Conservation (phyloP, 148 eudicot species). For the Nyssa sinensis region DNA sequence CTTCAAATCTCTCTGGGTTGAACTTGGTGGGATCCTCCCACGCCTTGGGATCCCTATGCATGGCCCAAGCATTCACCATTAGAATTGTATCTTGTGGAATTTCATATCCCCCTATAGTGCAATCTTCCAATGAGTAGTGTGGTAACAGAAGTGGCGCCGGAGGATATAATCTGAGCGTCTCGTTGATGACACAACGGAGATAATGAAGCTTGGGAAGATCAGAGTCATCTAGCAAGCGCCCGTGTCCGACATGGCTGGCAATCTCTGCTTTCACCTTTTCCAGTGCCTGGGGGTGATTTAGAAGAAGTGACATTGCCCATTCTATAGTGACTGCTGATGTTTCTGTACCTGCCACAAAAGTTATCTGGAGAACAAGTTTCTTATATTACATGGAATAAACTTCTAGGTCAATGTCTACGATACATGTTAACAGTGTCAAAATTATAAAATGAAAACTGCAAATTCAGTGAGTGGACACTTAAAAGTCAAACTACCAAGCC, state of each 20-base stretch:
- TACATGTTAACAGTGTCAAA: too few relatives aligned
- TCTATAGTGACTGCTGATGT: slow-evolving; percentile 25
- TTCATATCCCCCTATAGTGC: slow-evolving; percentile 25
- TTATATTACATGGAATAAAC: not conserved
- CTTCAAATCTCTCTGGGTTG: slow-evolving; percentile 33
- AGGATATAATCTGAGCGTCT: slow-evolving; percentile 28
- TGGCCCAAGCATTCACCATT: slow-evolving; percentile 26
- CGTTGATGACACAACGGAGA: slow-evolving; percentile 23
- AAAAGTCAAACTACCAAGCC: too few relatives aligned
- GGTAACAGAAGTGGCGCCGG: slow-evolving; percentile 29
- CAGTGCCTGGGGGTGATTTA: slow-evolving; percentile 20
- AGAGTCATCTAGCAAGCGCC: slow-evolving; percentile 20
- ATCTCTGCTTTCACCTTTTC: slow-evolving; percentile 22
- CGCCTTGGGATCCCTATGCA: too few relatives aligned
- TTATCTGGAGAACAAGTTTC: slow-evolving; percentile 6
- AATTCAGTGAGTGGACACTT: too few relatives aligned
- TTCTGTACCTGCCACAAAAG: slow-evolving; percentile 31
- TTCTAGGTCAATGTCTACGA: not conserved
- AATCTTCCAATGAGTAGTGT: slow-evolving; percentile 29
- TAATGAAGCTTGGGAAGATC: slow-evolving; percentile 28
- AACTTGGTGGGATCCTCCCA: slow-evolving; percentile 34
- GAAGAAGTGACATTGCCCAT: slow-evolving; percentile 30
- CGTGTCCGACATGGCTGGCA: slow-evolving; percentile 20
- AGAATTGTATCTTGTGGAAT: slow-evolving; percentile 30
- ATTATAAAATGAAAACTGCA: too few relatives aligned